Conservation (phyloP, 2,329 filamentous ascomycete species). For the Scortechinia acanthostroma region DNA sequence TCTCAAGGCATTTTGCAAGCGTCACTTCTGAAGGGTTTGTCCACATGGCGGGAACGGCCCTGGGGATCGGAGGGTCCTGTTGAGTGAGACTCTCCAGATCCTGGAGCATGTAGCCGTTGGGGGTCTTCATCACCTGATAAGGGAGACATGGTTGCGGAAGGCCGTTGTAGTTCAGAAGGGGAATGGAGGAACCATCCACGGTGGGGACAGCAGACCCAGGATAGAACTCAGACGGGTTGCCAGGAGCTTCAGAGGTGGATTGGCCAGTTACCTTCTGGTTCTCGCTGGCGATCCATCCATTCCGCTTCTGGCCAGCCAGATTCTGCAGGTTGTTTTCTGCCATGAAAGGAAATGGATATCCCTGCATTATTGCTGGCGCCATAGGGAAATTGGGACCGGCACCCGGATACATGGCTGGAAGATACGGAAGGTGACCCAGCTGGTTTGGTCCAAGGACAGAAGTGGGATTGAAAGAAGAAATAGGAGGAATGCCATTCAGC, state of each 20-base stretch:
- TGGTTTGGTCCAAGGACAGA: constrained; percentile 19
- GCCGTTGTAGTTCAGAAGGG: background rate
- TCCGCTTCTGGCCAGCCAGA: background rate
- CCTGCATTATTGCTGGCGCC: background rate
- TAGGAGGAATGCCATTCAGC: constrained; percentile 17
- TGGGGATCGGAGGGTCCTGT: constrained; percentile 52
- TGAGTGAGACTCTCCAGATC: constrained; percentile 35
- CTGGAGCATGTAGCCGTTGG: constrained; percentile 1
- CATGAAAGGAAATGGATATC: background rate
- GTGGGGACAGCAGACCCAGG: background rate
- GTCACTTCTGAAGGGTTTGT: constrained; percentile 50
- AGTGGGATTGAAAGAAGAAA: constrained; percentile 15
- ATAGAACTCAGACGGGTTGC: background rate
- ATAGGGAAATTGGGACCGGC: background rate
- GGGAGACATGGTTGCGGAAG: background rate
- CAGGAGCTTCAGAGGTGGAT: background rate
- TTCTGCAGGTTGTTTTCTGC: background rate
- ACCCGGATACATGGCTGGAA: constrained; percentile 21
- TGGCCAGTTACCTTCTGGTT: background rate
- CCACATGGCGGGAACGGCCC: constrained; percentile 50
- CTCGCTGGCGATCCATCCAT: background rate
- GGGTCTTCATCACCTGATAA: background rate
- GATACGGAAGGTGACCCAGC: constrained; percentile 21
- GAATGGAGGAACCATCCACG: background rate
- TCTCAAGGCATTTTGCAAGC: constrained; percentile 59